phyloP scores from a whole-genome alignment of 352 stramenopile genomes.

The Globisporangium cystogenes region DNA sequence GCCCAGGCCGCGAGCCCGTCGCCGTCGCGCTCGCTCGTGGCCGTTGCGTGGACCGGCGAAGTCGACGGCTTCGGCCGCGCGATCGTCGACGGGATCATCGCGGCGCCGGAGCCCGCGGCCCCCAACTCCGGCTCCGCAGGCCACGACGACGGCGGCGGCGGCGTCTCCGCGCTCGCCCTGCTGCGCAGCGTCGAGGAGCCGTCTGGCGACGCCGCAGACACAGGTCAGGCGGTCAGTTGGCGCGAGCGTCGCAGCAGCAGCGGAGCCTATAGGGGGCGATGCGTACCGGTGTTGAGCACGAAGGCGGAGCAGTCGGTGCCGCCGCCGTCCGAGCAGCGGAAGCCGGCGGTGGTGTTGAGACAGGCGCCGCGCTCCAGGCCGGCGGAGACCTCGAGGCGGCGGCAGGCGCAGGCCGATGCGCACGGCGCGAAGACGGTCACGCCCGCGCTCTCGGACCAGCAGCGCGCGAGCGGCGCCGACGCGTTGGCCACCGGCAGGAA shows the following conservation, averaged over 20 bases:
- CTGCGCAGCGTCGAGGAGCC: slow-evolving; percentile 7
- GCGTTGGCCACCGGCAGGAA: slow-evolving; percentile 12
- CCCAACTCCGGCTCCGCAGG: no score
- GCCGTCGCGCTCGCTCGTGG: slow-evolving; percentile 7
- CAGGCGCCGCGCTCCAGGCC: slow-evolving; percentile 2
- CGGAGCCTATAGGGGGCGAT: no score
- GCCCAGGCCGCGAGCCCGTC: slow-evolving; percentile 24
- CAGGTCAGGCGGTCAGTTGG: no score
- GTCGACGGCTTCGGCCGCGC: not conserved
- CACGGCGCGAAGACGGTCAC: slow-evolving; percentile 5
- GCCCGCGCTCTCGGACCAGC: slow-evolving; percentile 9
- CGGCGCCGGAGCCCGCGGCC: no score
- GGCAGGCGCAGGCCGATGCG: slow-evolving; percentile 7
- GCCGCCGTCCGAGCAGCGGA: slow-evolving; percentile 1
- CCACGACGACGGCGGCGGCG: not conserved
- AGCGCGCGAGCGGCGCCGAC: not conserved
- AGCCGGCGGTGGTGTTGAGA: slow-evolving; percentile 9
- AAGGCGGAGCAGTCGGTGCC: slow-evolving; percentile 16
- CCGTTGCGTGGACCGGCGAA: not conserved
- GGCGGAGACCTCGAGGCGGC: slow-evolving; percentile 1
- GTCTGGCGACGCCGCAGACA: not conserved
- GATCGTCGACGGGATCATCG: not conserved
- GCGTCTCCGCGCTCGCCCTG: not conserved
- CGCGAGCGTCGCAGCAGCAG: no score
- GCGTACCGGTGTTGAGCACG: slow-evolving; percentile 16